Evolutionary conservation across 192 early-diverging fungal species (phyloP).

Genomic region (Entophlyctis luteolus): DNA sequence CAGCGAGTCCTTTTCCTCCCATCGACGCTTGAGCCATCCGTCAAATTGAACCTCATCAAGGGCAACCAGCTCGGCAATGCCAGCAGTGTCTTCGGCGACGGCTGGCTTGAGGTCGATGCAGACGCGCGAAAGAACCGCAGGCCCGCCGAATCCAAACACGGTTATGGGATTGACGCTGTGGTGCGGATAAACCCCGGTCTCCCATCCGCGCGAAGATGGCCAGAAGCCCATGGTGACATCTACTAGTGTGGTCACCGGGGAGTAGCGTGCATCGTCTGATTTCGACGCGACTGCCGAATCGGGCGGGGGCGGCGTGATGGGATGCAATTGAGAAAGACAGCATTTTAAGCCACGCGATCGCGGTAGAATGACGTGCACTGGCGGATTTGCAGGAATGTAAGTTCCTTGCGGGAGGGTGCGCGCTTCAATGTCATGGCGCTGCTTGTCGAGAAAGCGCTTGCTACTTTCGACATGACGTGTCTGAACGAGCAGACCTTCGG

Average conservation of each 20-base stretch:
- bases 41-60: constrained; percentile 3
- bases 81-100: background rate
- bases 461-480: background rate
- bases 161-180: background rate
- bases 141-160: constrained; percentile 1
- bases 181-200: constrained; percentile 3
- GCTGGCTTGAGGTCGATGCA: background rate
- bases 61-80: background rate
- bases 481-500: constrained; percentile 1
- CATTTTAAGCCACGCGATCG: background rate
- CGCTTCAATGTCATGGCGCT: background rate
- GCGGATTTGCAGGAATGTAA: background rate
- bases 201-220: constrained; percentile 12
- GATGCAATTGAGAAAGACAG: background rate
- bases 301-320: no score
- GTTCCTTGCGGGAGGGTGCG: background rate
- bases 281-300: no score
- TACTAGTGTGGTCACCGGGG: background rate
- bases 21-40: constrained; percentile 9
- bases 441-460: background rate
- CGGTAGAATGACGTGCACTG: constrained; percentile 15
- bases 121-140: background rate
- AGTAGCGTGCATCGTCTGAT: background rate
- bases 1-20: constrained; percentile 16
- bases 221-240: constrained; percentile 14